Evolutionary conservation across 2,329 filamentous ascomycete genomes (phyloP), one percentile per base, ranked within the genome.

Genomic region (Nemania sp.): DNA sequence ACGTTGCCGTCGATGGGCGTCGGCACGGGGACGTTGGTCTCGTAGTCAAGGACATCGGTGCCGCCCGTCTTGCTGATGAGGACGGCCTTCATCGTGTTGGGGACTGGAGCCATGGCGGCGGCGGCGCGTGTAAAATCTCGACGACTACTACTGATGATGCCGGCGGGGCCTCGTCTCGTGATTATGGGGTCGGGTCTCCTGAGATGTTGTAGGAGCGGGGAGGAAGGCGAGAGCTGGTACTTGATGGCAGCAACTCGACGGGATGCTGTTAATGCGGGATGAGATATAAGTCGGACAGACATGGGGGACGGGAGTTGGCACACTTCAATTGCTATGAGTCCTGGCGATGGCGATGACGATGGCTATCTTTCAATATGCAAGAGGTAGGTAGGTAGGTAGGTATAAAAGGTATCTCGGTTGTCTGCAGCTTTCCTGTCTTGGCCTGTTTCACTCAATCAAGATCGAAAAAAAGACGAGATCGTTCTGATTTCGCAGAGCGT

Each of bases 41-140:
- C 88, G 76, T 89, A 87, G 70, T 92, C 79, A 18, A 94, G 78
- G 20, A 91, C 89, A 46, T 92, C 89, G 1, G 83, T 80, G 9
- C 87, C 90, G 62, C 90, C 90, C 18, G 81, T 90, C 79, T 89
- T 86, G 68, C 89, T 84, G 68, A 92, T 85, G 48, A 88, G 78
- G 64, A 96, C 81, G 59, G 86, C 90, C 71, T 89, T 88, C 89
- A 92, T 92, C 40, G 84, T 88, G 63, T 81, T 80, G 20, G 88
- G 88, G 47, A 88, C 67, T 37, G 79, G 74, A 29, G 71, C 66
- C 71, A 73, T 73, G 32, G 56, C 65, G 63, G 71, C 66, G 71
- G 73, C 73, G 32, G 56, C 65, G 63, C 59, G 58, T 25, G 39
- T 11, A 43, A 45, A 56, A 25, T 10, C 11, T 39, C 45, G 54